These are phyloP conservation scores for Phanerochaete sordida DNA, from an alignment of 768 basidiomycete genomes.

Conservation along the genomic window DNA sequence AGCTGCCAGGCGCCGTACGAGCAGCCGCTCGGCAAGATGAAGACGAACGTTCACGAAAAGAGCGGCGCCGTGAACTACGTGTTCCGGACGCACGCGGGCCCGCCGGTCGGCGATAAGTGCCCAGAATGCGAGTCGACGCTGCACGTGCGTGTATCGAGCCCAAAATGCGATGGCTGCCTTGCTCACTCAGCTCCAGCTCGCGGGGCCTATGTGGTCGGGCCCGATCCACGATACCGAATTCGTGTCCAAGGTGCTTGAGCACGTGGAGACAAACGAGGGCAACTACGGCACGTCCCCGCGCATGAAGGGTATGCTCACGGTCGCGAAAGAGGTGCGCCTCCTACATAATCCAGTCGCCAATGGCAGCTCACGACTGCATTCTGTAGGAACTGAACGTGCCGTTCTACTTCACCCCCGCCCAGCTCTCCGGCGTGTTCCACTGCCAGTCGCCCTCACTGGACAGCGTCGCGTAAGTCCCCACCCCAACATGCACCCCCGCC, in stretches of 20 bases:
- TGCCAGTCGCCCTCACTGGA: conserved; percentile 72
- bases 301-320: conserved; percentile 94
- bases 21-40: conserved; percentile 79
- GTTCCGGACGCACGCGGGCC: conserved; percentile 74
- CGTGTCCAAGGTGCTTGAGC: conserved; percentile 67
- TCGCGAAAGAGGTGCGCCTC: conserved; percentile 74
- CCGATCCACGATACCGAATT: conserved; percentile 79
- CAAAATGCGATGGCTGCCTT: neutral
- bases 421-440: conserved; percentile 79
- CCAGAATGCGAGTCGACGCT: conserved; percentile 75
- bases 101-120: conserved; percentile 64
- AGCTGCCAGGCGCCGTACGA: conserved; percentile 79
- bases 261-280: conserved; percentile 58
- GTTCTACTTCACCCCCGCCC: conserved; percentile 88
- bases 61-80: conserved; percentile 55
- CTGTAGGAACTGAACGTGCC: conserved; percentile 68
- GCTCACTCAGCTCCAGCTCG: conserved; percentile 67
- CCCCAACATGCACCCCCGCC: neutral
- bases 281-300: conserved; percentile 76
- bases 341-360: conserved; percentile 1
- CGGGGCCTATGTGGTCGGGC: conserved; percentile 97
- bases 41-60: conserved; percentile 54
- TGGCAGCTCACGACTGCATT: neutral
- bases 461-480: conserved; percentile 62
- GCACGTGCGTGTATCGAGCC: conserved; percentile 53